These are phyloP conservation scores for Colletotrichum karsti DNA, from an alignment of 2,329 filamentous ascomycete species.

Conservation along the genomic window DNA sequence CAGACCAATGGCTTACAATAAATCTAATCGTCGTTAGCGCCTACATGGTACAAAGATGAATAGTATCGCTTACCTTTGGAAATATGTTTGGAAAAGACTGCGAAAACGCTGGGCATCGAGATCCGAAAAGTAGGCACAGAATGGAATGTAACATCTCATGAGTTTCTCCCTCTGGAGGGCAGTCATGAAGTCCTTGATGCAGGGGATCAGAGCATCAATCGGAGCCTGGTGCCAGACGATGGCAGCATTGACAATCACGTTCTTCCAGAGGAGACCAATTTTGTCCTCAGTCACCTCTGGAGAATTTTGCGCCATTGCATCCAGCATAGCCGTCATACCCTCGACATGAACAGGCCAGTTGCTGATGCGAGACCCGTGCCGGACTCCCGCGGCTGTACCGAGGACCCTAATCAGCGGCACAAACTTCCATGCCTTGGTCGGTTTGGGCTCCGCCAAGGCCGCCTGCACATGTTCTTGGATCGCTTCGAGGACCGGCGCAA, in stretches of 20 bases:
- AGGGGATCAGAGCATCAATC: conserved; percentile 79
- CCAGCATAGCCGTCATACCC: conserved; percentile 61
- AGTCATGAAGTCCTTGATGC: conserved; percentile 72
- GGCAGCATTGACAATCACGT: conserved; percentile 65
- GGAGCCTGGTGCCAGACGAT: conserved; percentile 80
- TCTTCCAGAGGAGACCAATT: conserved; percentile 61
- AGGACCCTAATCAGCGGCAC: conserved; percentile 67
- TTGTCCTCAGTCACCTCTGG: conserved; percentile 44
- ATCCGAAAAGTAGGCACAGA: conserved; percentile 83
- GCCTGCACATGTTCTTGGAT: conserved; percentile 61
- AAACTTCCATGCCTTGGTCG: conserved; percentile 46
- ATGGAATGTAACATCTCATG: conserved; percentile 79
- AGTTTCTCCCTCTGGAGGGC: conserved; percentile 71
- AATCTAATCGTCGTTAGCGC: conserved; percentile 63
- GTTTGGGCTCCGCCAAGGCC: conserved; percentile 47
- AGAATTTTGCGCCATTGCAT: conserved; percentile 50
- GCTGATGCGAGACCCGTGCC: conserved; percentile 78
- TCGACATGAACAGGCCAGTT: conserved; percentile 76
- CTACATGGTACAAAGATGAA: neutral
- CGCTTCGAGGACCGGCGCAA: conserved; percentile 71
- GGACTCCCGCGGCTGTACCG: conserved; percentile 77
- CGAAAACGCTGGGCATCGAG: conserved; percentile 79
- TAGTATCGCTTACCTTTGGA: conserved; percentile 72
- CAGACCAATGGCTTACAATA: conserved; percentile 77
- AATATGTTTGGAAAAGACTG: conserved; percentile 79